A percentile compares a stretch with the other conserved stretches of the same genome.
These are phyloP conservation scores for Epichloe hybrida DNA, from an alignment of 2,329 filamentous ascomycete genomes.

Conservation along the genomic window DNA sequence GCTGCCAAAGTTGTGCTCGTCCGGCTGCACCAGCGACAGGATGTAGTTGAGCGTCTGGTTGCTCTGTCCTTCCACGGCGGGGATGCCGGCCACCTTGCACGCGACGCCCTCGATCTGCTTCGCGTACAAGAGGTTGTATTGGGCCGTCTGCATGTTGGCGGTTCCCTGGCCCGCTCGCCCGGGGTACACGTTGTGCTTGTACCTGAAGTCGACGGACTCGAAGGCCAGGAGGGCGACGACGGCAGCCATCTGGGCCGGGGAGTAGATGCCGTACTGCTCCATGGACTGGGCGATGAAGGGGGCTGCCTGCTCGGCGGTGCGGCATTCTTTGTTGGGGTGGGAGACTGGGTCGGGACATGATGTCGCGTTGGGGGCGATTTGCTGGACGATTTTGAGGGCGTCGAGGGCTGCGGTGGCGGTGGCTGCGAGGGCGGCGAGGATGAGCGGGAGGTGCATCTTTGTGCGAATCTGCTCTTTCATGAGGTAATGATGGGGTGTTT, in stretches of 20 bases:
- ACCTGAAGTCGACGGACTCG: conserved; percentile 57
- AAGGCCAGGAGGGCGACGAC: conserved; percentile 57
- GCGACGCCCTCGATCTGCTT: conserved; percentile 25
- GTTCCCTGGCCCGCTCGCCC: conserved; percentile 59
- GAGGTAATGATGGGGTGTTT: no score
- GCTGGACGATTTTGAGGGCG: conserved; percentile 28
- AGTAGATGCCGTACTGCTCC: conserved; percentile 39
- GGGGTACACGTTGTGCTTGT: conserved; percentile 49
- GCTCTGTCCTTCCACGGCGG: conserved; percentile 13
- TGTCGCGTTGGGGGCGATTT: conserved; percentile 43
- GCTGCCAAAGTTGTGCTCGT: conserved; percentile 40
- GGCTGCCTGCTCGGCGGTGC: conserved; percentile 47
- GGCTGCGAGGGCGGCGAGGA: conserved; percentile 1
- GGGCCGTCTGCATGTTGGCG: conserved; percentile 36
- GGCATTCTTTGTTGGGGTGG: conserved; percentile 38
- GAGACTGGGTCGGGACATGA: conserved; percentile 33
- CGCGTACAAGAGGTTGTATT: conserved; percentile 35
- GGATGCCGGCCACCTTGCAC: conserved; percentile 17
- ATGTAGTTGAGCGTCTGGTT: conserved; percentile 24
- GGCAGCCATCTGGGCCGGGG: conserved; percentile 50
- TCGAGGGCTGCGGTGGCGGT: conserved; percentile 9
- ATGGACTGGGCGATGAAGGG: conserved; percentile 44
- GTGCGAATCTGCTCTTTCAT: background rate
- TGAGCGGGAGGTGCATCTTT: conserved; percentile 13
- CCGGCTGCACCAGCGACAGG: conserved; percentile 29